Evolutionary conservation across 106 monocot genomes (phyloP), one percentile per base, ranked within the genome.

Genomic region (Ottelia alismoides): DNA sequence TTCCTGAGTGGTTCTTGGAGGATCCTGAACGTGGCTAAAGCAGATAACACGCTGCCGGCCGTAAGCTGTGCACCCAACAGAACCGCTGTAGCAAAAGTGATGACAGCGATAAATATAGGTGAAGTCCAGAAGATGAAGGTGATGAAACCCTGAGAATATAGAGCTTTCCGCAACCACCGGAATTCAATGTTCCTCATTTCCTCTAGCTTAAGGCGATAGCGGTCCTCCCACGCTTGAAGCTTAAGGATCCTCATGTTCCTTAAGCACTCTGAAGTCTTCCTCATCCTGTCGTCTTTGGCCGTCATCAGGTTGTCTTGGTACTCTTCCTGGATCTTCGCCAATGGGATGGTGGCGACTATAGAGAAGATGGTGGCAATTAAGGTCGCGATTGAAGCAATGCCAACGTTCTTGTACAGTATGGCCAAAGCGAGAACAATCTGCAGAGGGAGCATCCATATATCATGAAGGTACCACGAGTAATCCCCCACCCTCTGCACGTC

Each of bases 81-180:
- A 57, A 90, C 84, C 19, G 71, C 76, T 28, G 96, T 90, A 31
- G 62, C 85, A 60, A 98, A 98, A 30, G 96, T 98, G 47, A 82
- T 58, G 17, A 82, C 89, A 0, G 96, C 74, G 1, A 98, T 85
- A 63, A 98, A 98, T 23, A 90, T 98, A 9, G 96, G 96, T 10
- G 96, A 98, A 7, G 81, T 85, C 89, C 89, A 98, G 67, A 90
- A 98, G 56, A 90, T 79, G 54, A 98, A 98, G 25, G 89, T 90
- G 31, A 90, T 70, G 9, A 85, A 66, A 52, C 89, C 78, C 53
- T 89, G 89, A 3, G 96, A 79, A 49, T 98, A 98, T 16, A 85
- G 65, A 14, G 89, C 74, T 40, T 68, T 82, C 43, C 65, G 40
- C 7, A 98, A 76, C 96, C 96, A 98, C 48, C 52, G 71, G 46